These are phyloP conservation scores for Lasiosphaeris hirsuta DNA, from an alignment of 495 filamentous ascomycete genomes.

Conservation along the genomic window DNA sequence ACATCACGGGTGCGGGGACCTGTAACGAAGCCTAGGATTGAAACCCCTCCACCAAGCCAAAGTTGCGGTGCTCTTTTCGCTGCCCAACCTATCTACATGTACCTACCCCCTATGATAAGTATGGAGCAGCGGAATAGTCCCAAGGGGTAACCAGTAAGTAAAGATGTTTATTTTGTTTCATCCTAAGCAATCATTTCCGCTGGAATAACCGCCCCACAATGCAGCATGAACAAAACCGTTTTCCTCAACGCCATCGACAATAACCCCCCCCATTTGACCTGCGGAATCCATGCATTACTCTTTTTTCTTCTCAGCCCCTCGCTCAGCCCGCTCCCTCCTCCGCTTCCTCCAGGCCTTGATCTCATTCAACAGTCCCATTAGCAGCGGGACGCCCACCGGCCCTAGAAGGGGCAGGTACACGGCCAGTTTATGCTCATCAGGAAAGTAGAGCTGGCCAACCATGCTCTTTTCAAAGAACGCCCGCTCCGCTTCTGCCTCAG, in stretches of 20 bases:
- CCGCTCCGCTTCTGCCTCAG: constrained; percentile 83
- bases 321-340: constrained; percentile 33
- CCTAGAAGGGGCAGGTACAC: constrained; percentile 91
- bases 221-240: neutral
- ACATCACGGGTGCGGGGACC: too few species aligned
- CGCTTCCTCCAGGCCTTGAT: constrained; percentile 54
- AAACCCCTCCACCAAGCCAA: too few species aligned
- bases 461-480: constrained; percentile 99
- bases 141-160: neutral
- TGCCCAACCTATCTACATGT: too few species aligned
- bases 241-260: constrained; percentile 3
- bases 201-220: neutral
- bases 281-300: constrained; percentile 12
- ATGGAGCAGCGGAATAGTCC: too few species aligned
- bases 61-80: too few species aligned
- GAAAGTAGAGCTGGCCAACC: constrained; percentile 97
- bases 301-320: constrained; percentile 29
- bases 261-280: neutral
- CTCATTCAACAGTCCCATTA: constrained; percentile 82
- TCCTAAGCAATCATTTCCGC: neutral
- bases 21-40: too few species aligned
- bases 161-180: constrained; percentile 10
- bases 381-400: constrained; percentile 83
- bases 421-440: constrained; percentile 97
- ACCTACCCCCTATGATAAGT: too few species aligned